Percentiles rank a stretch among this genome's conserved stretches.
Conservation (phyloP, 1,139 yeast genomes). For the Taphrina deformans region DNA sequence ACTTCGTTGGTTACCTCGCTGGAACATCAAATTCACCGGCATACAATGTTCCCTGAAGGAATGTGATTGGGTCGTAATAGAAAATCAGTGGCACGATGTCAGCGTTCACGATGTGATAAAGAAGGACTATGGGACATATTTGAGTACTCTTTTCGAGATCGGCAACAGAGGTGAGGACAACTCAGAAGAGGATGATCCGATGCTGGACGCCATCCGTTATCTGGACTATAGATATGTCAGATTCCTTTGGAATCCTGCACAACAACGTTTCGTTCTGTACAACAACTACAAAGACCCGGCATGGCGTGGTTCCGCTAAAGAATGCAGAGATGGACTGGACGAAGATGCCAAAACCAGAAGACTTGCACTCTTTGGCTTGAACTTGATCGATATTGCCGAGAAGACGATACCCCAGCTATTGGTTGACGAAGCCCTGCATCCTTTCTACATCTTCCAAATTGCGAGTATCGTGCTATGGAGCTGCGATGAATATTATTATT, state of each 20-base stretch:
- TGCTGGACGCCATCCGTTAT: slow-evolving; percentile 66
- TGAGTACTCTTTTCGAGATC: slow-evolving; percentile 61
- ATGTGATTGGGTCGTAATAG: slow-evolving; percentile 92
- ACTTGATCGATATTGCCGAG: slow-evolving; percentile 72
- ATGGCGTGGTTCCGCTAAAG: slow-evolving; percentile 61
- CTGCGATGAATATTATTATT: slow-evolving; percentile 85
- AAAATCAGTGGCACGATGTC: slow-evolving; percentile 89
- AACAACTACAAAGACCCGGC: slow-evolving; percentile 77
- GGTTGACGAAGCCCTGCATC: slow-evolving; percentile 83
- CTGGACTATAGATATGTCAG: slow-evolving; percentile 81
- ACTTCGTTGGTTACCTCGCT: slow-evolving; percentile 81
- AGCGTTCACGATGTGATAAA: slow-evolving; percentile 59
- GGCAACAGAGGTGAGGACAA: slow-evolving; percentile 43
- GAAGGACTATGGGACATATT: slow-evolving; percentile 64
- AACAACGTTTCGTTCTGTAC: slow-evolving; percentile 80
- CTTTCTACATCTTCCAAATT: slow-evolving; percentile 90
- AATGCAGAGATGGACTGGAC: slow-evolving; percentile 68
- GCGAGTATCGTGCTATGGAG: slow-evolving; percentile 90
- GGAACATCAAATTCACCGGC: slow-evolving; percentile 69
- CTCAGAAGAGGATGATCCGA: slow-evolving; percentile 49
- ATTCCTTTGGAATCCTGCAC: slow-evolving; percentile 79
- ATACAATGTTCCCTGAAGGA: slow-evolving; percentile 65
- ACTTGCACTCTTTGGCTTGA: slow-evolving; percentile 69
- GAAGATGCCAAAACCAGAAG: slow-evolving; percentile 70
- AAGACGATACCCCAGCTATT: slow-evolving; percentile 66